These are phyloP conservation scores for Botrytis sinoallii DNA, from an alignment of 2,329 filamentous ascomycete genomes.

Conservation along the genomic window DNA sequence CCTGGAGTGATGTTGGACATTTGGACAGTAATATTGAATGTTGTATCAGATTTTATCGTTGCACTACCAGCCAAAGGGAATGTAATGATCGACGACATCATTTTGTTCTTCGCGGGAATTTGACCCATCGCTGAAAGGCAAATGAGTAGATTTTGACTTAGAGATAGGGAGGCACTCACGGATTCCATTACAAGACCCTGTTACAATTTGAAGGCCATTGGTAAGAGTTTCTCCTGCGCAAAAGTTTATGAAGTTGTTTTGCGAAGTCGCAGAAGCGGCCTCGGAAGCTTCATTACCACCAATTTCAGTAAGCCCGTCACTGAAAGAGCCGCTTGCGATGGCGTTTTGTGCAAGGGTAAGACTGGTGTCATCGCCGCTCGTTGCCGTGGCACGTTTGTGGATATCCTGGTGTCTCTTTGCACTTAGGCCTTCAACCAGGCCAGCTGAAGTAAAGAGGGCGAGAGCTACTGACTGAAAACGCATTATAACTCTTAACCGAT, in stretches of 20 bases:
- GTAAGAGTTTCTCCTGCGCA: constrained; percentile 45
- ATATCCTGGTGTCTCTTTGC: constrained; percentile 15
- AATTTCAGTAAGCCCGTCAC: constrained; percentile 25
- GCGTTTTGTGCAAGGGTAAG: constrained; percentile 19
- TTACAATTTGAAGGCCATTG: constrained; percentile 55
- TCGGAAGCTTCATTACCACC: constrained; percentile 25
- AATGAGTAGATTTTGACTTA: background rate
- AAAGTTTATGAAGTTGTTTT: constrained; percentile 36
- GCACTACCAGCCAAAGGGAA: constrained; percentile 31
- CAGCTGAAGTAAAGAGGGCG: constrained; percentile 22
- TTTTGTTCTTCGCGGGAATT: constrained; percentile 35
- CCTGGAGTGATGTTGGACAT: constrained; percentile 39
- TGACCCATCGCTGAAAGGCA: constrained; percentile 36
- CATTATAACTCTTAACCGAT: constrained; percentile 14
- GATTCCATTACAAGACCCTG: constrained; percentile 56
- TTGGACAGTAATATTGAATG: constrained; percentile 40
- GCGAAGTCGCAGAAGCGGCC: constrained; percentile 28
- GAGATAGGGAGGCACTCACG: constrained; percentile 22
- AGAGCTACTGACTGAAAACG: constrained; percentile 21
- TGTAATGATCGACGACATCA: constrained; percentile 36
- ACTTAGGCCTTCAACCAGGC: constrained; percentile 16
- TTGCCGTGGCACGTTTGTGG: background rate
- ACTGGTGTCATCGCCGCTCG: background rate
- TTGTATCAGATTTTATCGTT: constrained; percentile 23
- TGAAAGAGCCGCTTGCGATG: constrained; percentile 27